Percentiles rank a stretch among this genome's conserved stretches.
phyloP scores from a whole-genome alignment of 2,329 filamentous ascomycete species.

The Fusarium cyanostomum region DNA sequence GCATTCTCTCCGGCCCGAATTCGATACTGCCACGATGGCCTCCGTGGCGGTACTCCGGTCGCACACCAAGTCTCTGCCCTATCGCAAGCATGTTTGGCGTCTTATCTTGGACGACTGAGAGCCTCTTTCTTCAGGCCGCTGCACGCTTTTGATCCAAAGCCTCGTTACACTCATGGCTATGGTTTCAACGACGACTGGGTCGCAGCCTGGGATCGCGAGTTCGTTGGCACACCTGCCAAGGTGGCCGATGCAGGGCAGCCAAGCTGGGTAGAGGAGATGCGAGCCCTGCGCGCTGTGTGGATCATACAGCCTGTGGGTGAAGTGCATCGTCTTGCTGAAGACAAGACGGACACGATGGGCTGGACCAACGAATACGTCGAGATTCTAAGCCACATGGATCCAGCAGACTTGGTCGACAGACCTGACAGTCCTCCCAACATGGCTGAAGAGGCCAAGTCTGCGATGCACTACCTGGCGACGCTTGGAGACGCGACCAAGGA shows the following conservation, averaged over 20 bases:
- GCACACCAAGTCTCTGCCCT: slow-evolving; percentile 28
- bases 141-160: slow-evolving; percentile 6
- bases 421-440: neutral
- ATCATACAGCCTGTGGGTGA: slow-evolving; percentile 28
- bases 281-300: slow-evolving; percentile 35
- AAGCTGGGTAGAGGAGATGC: slow-evolving; percentile 39
- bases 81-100: slow-evolving; percentile 32
- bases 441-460: slow-evolving; percentile 13
- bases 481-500: slow-evolving; percentile 6
- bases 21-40: slow-evolving; percentile 2
- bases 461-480: slow-evolving; percentile 8
- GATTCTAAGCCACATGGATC: neutral
- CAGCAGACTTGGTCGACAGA: neutral
- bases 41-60: slow-evolving; percentile 20
- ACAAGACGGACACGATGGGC: neutral
- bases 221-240: neutral
- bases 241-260: slow-evolving; percentile 25
- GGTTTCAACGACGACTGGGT: neutral
- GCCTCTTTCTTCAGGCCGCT: slow-evolving; percentile 23
- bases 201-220: slow-evolving; percentile 17
- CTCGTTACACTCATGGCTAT: slow-evolving; percentile 1
- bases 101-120: slow-evolving; percentile 21
- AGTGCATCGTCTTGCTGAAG: neutral
- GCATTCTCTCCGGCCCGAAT: slow-evolving; percentile 16
- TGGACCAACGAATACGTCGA: slow-evolving; percentile 15